Conservation (phyloP, 2,329 filamentous ascomycete genomes). For the Diaporthe aspalathi region DNA sequence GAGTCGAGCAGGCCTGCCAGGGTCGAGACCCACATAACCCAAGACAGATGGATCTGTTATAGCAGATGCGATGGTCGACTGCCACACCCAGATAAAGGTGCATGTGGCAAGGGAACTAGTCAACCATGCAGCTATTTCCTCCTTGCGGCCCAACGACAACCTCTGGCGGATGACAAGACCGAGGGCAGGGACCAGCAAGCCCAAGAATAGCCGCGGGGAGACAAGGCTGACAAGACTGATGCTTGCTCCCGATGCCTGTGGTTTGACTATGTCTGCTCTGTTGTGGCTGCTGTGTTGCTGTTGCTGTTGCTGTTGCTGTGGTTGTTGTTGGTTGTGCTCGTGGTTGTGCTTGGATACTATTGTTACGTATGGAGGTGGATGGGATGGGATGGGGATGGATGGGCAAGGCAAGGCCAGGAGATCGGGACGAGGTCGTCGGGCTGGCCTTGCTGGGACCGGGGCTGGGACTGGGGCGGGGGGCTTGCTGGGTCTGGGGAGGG, state of each 20-base stretch:
- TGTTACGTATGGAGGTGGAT: too few species aligned
- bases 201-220: slow-evolving; percentile 5
- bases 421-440: not conserved
- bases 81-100: slow-evolving; percentile 21
- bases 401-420: not conserved
- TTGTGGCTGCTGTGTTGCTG: not conserved
- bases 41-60: too few species aligned
- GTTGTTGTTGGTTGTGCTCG: too few species aligned
- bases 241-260: slow-evolving; percentile 7
- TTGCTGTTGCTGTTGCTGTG: not conserved
- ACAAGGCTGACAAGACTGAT: slow-evolving; percentile 23
- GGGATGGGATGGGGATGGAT: not conserved
- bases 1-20: not conserved
- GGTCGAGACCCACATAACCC: too few species aligned
- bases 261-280: not conserved
- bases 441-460: too few species aligned
- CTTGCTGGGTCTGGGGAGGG: too few species aligned
- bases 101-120: not conserved
- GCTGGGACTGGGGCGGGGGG: too few species aligned
- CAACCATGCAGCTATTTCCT: slow-evolving; percentile 12
- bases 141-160: slow-evolving; percentile 9
- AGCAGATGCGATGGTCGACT: slow-evolving; percentile 17
- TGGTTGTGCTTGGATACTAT: too few species aligned
- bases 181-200: not conserved
- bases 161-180: slow-evolving; percentile 13